phyloP scores from a whole-genome alignment of 495 filamentous ascomycete genomes.

The Penicillium riverlandense region DNA sequence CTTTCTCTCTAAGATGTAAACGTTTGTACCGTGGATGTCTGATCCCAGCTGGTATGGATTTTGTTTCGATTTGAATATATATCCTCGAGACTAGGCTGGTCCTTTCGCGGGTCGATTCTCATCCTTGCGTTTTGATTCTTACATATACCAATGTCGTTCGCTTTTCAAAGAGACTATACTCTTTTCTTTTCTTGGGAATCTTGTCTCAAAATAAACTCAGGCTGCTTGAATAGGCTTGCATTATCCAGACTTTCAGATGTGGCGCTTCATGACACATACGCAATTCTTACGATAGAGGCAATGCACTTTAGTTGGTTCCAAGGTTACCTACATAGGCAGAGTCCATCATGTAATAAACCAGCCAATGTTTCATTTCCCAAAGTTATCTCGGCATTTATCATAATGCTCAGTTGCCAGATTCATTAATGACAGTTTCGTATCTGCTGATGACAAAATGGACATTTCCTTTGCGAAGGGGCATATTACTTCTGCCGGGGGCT shows the following conservation, averaged over 20 bases:
- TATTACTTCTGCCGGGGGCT: slow-evolving; percentile 27
- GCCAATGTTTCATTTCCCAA: no score
- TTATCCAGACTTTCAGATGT: not conserved
- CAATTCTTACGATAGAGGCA: not conserved
- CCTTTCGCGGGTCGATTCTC: slow-evolving; percentile 1
- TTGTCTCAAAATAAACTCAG: no score
- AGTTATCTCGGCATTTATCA: no score
- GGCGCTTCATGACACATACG: slow-evolving; percentile 10
- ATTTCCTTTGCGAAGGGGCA: not conserved
- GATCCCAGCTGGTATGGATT: not conserved
- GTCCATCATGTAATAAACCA: no score
- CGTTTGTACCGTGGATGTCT: no score
- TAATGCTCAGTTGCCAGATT: slow-evolving; percentile 1
- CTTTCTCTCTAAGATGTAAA: slow-evolving; percentile 3
- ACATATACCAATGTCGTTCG: slow-evolving; percentile 9
- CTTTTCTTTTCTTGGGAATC: not conserved
- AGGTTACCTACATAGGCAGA: no score
- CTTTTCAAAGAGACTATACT: not conserved
- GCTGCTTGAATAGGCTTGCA: not conserved
- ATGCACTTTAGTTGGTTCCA: no score
- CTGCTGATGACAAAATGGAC: not conserved
- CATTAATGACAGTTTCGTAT: slow-evolving; percentile 4
- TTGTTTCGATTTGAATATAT: slow-evolving; percentile 11
- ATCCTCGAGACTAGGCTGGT: slow-evolving; percentile 19
- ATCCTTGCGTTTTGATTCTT: not conserved